Evolutionary conservation across 768 basidiomycete species (phyloP).

Genomic region (Suillus plorans): DNA sequence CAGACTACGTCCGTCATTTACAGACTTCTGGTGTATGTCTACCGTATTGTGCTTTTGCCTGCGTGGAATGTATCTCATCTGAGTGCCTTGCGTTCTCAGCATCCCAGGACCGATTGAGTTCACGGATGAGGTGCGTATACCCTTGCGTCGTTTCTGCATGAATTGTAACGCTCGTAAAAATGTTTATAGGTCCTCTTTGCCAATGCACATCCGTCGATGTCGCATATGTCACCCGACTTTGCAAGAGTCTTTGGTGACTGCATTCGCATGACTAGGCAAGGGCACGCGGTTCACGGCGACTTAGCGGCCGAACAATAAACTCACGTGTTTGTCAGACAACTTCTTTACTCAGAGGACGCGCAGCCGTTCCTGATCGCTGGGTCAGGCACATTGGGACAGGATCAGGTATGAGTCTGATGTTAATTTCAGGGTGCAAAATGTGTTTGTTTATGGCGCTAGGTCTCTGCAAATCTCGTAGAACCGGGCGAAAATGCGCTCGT

Average conservation of each 20-base stretch:
- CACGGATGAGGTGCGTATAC: constrained; percentile 49
- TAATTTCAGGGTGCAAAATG: not conserved
- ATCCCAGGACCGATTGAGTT: constrained; percentile 68
- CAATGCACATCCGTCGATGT: constrained; percentile 90
- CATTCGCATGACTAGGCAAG: constrained; percentile 76
- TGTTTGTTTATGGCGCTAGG: constrained; percentile 38
- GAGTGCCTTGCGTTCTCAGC: constrained; percentile 28
- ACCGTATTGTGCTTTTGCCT: not conserved
- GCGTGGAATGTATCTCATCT: constrained; percentile 9
- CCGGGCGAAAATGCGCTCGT: constrained; percentile 78
- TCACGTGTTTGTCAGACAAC: constrained; percentile 46
- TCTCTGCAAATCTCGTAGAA: constrained; percentile 88
- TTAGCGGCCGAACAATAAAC: not conserved
- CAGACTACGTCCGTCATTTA: constrained; percentile 18
- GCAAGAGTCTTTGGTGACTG: constrained; percentile 86
- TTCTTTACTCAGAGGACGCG: constrained; percentile 72
- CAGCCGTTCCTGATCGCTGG: constrained; percentile 96
- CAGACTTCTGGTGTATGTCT: constrained; percentile 50
- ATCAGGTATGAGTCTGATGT: constrained; percentile 55
- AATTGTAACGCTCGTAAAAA: no score
- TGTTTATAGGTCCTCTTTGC: constrained; percentile 73
- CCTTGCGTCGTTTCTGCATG: not conserved
- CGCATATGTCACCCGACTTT: constrained; percentile 89
- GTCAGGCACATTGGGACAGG: constrained; percentile 96
- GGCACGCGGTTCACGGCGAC: constrained; percentile 7